Evolutionary conservation across 75 land plant genomes (phyloP).

Genomic region (Pinus taeda): DNA sequence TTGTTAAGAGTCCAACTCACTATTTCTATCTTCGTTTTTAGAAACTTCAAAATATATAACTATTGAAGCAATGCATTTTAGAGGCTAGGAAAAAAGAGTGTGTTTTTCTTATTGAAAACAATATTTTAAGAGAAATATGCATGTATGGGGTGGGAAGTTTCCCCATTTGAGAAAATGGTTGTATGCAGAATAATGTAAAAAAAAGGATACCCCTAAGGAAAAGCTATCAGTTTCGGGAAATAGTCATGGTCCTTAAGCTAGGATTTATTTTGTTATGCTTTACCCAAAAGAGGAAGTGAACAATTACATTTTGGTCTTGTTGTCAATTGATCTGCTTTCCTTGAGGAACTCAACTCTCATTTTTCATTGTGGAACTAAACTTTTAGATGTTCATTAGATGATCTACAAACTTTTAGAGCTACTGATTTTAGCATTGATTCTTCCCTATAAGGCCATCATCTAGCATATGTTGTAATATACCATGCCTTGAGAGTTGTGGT

Average conservation of each 20-base stretch:
- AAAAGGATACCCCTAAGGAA: neutral
- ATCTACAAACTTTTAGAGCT: neutral
- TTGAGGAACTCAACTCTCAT: no score
- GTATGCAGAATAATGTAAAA: no score
- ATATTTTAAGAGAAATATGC: neutral
- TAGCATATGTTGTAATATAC: no score
- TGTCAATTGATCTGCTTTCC: neutral
- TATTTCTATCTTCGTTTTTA: neutral
- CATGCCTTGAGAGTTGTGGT: no score
- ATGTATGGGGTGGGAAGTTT: neutral
- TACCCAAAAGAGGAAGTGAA: neutral
- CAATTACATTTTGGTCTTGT: neutral
- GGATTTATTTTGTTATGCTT: neutral
- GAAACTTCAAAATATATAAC: no score
- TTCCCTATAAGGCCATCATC: no score
- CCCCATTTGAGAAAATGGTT: no score
- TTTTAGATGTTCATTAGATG: neutral
- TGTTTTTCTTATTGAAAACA: no score
- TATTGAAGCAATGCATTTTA: no score
- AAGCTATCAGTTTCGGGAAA: neutral
- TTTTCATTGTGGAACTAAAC: no score
- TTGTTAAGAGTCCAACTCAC: neutral
- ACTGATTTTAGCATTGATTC: no score
- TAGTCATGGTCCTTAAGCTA: neutral
- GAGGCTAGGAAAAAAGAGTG: no score